Evolutionary conservation across 2,329 filamentous ascomycete species (phyloP).

Genomic region (Colletotrichum cuscutae): DNA sequence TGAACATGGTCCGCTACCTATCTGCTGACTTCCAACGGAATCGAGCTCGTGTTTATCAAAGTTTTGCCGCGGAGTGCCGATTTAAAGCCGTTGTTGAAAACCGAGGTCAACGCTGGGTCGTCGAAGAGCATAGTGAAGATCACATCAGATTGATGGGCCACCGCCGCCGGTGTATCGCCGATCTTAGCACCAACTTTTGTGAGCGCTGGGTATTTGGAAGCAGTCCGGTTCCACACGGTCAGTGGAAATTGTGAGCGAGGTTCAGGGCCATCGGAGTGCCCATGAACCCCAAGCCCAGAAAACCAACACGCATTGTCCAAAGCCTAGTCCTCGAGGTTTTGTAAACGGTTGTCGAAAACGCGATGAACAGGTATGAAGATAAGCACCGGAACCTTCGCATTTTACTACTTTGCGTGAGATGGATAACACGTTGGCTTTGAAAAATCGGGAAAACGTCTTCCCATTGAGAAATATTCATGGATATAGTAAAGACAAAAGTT

Average conservation of each 20-base stretch:
- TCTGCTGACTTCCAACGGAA: conserved; percentile 41
- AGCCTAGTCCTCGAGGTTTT: not conserved
- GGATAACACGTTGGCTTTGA: no score
- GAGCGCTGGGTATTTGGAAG: conserved; percentile 40
- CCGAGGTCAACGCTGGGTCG: conserved; percentile 38
- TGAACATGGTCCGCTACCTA: conserved; percentile 38
- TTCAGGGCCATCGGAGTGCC: conserved; percentile 47
- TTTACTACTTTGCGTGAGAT: no score
- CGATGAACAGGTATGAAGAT: no score
- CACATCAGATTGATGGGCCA: conserved; percentile 41
- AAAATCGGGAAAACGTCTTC: no score
- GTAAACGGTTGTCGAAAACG: no score
- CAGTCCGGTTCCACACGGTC: conserved; percentile 45
- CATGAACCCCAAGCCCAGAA: conserved; percentile 46
- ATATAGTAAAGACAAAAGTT: no score
- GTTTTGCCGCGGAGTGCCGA: conserved; percentile 43
- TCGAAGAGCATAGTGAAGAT: conserved; percentile 47
- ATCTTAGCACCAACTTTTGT: conserved; percentile 37
- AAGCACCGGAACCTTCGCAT: no score
- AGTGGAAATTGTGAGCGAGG: conserved; percentile 40
- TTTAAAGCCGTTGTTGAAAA: conserved; percentile 40
- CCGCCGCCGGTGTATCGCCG: conserved; percentile 39
- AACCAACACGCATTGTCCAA: conserved; percentile 38
- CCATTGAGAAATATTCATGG: no score
- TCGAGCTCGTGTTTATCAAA: conserved; percentile 44